phyloP scores from a whole-genome alignment of 78 protist genomes.

The Pelomyxa schiedti region DNA sequence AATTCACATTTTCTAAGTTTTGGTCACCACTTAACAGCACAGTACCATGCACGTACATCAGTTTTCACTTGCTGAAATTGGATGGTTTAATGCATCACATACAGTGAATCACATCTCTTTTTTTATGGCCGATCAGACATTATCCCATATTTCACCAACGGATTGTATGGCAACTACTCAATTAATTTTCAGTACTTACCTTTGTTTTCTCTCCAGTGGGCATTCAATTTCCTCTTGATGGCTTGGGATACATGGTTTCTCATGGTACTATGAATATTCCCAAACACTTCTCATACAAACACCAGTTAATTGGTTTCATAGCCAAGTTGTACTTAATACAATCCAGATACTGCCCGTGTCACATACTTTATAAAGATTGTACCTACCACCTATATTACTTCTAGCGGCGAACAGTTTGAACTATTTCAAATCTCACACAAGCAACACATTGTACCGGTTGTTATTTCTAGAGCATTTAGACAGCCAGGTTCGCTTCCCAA shows the following conservation, averaged over 20 bases:
- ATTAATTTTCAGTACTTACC: no score
- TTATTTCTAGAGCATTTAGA: neutral
- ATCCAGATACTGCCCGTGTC: neutral
- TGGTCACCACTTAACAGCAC: neutral
- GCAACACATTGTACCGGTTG: neutral
- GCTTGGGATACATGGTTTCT: neutral
- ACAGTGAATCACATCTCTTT: neutral
- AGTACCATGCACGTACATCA: neutral
- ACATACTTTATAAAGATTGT: neutral
- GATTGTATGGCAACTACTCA: no score
- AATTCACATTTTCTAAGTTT: no score
- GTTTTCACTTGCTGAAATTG: neutral
- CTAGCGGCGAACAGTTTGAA: neutral
- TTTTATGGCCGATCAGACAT: no score
- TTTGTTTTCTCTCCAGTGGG: no score
- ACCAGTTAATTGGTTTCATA: no score
- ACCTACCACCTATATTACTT: neutral
- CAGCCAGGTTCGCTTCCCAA: no score
- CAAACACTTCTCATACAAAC: no score
- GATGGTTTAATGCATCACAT: neutral
- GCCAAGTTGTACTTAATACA: no score
- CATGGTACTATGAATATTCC: no score
- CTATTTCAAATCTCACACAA: neutral
- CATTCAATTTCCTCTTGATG: neutral
- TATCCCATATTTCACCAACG: no score